These are phyloP conservation scores for Blastobotrys capitulatus DNA, from an alignment of 1,139 yeast genomes.

Conservation along the genomic window DNA sequence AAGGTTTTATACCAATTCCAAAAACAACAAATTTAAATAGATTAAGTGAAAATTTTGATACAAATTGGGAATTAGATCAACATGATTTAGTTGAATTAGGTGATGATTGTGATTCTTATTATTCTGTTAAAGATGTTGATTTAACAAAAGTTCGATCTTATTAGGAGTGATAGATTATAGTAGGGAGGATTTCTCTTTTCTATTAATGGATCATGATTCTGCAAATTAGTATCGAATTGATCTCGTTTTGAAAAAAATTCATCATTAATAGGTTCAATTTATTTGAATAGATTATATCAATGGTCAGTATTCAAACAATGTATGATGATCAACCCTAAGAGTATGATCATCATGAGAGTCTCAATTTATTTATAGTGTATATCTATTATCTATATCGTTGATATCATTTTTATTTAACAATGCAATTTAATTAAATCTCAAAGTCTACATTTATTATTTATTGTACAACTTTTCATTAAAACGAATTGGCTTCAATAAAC, in stretches of 20 bases:
- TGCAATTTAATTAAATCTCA: no score
- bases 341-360: no score
- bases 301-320: neutral
- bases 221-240: neutral
- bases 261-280: neutral
- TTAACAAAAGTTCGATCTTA: neutral
- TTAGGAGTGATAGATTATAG: neutral
- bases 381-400: neutral
- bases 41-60: conserved; percentile 38
- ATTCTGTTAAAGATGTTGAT: neutral
- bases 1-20: conserved; percentile 58
- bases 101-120: conserved; percentile 15
- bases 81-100: conserved; percentile 32
- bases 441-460: no score
- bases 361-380: neutral
- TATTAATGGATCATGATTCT: neutral
- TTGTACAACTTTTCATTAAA: no score
- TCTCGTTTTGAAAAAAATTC: neutral
- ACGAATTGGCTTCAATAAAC: no score
- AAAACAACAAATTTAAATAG: conserved; percentile 54
- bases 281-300: neutral
- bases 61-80: conserved; percentile 43
- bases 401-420: neutral
- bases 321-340: no score
- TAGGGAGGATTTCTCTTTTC: neutral